A percentile compares a stretch with the other conserved stretches of the same genome.
Evolutionary conservation across 768 basidiomycete genomes (phyloP).

Genomic region (Ephemerocybe angulata): DNA sequence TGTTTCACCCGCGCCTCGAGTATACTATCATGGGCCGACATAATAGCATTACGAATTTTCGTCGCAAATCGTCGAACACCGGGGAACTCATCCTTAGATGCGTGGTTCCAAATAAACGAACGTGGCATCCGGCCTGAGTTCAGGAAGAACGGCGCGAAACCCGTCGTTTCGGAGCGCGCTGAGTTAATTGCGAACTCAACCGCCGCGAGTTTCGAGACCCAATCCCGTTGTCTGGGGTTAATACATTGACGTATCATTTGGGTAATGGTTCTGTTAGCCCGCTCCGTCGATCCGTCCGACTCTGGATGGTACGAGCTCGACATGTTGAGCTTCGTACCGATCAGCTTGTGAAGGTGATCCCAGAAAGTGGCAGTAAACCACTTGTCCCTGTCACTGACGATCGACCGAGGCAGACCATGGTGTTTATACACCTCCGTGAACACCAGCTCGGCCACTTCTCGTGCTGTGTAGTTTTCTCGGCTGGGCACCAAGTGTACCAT

Average conservation of each 20-base stretch:
- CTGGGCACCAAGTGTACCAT: conserved; percentile 18
- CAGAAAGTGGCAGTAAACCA: conserved; percentile 32
- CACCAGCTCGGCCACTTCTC: conserved; percentile 9
- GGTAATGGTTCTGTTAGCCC: conserved; percentile 24
- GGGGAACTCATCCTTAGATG: neutral
- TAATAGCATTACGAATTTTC: conserved; percentile 20
- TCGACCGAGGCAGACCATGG: conserved; percentile 15
- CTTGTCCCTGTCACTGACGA: conserved; percentile 29
- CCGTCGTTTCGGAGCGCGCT: conserved; percentile 7
- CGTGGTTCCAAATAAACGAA: conserved; percentile 12
- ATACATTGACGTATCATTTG: conserved; percentile 14
- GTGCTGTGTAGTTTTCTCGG: conserved; percentile 9
- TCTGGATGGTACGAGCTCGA: conserved; percentile 31
- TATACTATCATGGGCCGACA: conserved; percentile 32
- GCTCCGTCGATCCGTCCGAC: conserved; percentile 33
- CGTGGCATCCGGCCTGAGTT: conserved; percentile 24
- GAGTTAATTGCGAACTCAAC: conserved; percentile 10
- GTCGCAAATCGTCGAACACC: conserved; percentile 24
- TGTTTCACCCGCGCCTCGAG: conserved; percentile 27
- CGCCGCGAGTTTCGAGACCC: conserved; percentile 2
- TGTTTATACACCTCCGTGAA: conserved; percentile 11
- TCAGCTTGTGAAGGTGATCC: conserved; percentile 16
- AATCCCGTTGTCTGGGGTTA: conserved; percentile 4
- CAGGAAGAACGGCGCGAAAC: conserved; percentile 30
- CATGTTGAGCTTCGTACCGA: conserved; percentile 9